These are phyloP conservation scores for Cavenderia fasciculata DNA, from an alignment of 78 protist genomes.

Conservation along the genomic window DNA sequence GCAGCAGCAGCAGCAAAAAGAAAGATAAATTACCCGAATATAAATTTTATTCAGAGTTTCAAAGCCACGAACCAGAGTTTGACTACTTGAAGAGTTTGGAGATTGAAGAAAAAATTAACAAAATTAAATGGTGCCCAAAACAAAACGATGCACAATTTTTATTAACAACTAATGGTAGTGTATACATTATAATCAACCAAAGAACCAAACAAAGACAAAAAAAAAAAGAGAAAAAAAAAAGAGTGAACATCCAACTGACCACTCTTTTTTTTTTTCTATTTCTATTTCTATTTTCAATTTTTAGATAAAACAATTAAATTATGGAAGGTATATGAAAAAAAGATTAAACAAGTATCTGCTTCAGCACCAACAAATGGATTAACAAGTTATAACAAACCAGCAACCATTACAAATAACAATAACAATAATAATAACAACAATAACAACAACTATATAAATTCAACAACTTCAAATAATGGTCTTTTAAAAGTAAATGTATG, in stretches of 20 bases:
- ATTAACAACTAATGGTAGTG: constrained; percentile 92
- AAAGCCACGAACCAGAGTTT: constrained; percentile 98
- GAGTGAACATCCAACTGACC: neutral
- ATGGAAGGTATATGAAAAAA: constrained; percentile 95
- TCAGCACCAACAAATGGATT: neutral
- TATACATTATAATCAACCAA: neutral
- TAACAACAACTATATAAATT: constrained; percentile 18
- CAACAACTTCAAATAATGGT: too few relatives aligned
- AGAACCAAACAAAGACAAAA: neutral
- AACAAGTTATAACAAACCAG: too few relatives aligned
- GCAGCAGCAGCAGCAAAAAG: constrained; percentile 30
- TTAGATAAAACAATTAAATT: constrained; percentile 98
- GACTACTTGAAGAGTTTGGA: constrained; percentile 98
- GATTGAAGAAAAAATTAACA: constrained; percentile 99
- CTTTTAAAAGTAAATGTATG: too few relatives aligned
- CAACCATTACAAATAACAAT: neutral
- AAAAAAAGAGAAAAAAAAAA: neutral
- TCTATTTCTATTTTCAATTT: neutral
- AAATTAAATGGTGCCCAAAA: constrained; percentile 90
- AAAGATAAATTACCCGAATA: constrained; percentile 88
- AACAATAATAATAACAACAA: neutral
- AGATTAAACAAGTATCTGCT: constrained; percentile 15
- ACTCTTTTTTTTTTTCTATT: neutral
- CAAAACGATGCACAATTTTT: constrained; percentile 81
- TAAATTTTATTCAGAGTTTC: constrained; percentile 96